Evolutionary conservation across 495 filamentous ascomycete genomes (phyloP).

Genomic region (Massariosphaeria phaeospora): DNA sequence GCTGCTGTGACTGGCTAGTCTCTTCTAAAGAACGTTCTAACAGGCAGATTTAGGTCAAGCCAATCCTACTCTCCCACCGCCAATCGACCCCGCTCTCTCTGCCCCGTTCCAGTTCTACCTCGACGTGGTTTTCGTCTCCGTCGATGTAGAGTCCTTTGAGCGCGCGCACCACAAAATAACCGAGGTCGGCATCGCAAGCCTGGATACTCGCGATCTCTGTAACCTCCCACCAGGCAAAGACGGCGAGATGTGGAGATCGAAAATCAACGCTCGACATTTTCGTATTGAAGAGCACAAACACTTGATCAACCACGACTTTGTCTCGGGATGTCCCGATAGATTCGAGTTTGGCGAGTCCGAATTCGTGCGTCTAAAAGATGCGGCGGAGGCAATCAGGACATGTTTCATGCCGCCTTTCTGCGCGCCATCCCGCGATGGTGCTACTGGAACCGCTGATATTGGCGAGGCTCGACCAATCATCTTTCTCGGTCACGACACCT

Average conservation of each 20-base stretch:
- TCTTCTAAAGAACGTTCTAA: too few relatives aligned
- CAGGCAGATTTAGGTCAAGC: neutral
- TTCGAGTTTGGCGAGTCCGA: constrained; percentile 66
- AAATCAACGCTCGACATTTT: constrained; percentile 69
- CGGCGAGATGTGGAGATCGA: constrained; percentile 58
- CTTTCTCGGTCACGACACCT: constrained; percentile 72
- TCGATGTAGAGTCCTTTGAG: constrained; percentile 84
- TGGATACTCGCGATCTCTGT: constrained; percentile 63
- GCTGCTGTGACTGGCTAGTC: too few relatives aligned
- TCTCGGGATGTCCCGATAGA: constrained; percentile 62
- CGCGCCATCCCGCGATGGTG: neutral
- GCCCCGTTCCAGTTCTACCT: constrained; percentile 47
- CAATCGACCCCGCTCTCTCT: constrained; percentile 39
- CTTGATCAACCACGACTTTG: constrained; percentile 58
- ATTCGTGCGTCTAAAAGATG: constrained; percentile 39
- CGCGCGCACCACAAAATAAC: constrained; percentile 57
- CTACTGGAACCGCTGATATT: neutral
- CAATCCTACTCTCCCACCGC: neutral
- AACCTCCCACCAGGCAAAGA: constrained; percentile 53
- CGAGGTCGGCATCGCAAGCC: constrained; percentile 77
- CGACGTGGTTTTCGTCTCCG: constrained; percentile 63
- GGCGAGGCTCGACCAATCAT: constrained; percentile 55
- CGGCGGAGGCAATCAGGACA: constrained; percentile 42
- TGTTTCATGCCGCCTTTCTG: constrained; percentile 53
- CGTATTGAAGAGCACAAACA: constrained; percentile 63